Conservation (phyloP, 352 stramenopile genomes). For the Pythium angustatum region DNA sequence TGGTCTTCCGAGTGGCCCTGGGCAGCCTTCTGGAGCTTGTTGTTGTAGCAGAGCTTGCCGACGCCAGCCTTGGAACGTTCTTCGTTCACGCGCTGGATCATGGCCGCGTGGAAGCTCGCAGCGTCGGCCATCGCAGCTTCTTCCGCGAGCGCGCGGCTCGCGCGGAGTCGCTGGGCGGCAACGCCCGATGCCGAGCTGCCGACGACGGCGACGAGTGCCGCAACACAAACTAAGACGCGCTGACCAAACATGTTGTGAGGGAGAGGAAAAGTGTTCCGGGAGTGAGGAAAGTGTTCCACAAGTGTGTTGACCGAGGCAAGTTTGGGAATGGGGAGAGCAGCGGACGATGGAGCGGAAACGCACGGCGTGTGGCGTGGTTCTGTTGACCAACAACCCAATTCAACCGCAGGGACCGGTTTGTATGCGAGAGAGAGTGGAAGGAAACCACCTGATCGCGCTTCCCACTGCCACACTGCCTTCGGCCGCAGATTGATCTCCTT, state of each 20-base stretch:
- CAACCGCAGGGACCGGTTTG: too few relatives aligned
- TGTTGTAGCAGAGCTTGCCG: slow-evolving; percentile 41
- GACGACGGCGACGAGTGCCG: slow-evolving; percentile 12
- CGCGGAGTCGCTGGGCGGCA: slow-evolving; percentile 21
- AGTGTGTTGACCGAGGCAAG: slow-evolving; percentile 9
- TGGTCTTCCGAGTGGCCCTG: slow-evolving; percentile 39
- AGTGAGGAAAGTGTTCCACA: background rate
- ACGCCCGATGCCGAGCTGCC: slow-evolving; percentile 6
- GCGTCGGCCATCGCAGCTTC: slow-evolving; percentile 8
- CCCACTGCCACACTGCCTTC: background rate
- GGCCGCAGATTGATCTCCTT: background rate
- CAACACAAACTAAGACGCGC: slow-evolving; percentile 14
- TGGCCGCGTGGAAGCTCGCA: slow-evolving; percentile 27
- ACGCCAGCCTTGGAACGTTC: slow-evolving; percentile 50
- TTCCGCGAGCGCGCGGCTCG: background rate
- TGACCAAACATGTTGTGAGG: slow-evolving; percentile 20
- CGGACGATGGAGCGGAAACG: background rate
- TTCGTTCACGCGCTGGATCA: slow-evolving; percentile 57
- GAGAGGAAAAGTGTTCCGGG: background rate
- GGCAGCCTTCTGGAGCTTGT: slow-evolving; percentile 35
- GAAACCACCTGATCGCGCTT: background rate
- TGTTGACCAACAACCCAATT: too few relatives aligned
- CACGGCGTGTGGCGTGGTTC: background rate
- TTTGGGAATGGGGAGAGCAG: slow-evolving; percentile 14
- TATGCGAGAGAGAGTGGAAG: slow-evolving; percentile 3